phyloP scores from a whole-genome alignment of 306 rosid species.

The Inga laurina region DNA sequence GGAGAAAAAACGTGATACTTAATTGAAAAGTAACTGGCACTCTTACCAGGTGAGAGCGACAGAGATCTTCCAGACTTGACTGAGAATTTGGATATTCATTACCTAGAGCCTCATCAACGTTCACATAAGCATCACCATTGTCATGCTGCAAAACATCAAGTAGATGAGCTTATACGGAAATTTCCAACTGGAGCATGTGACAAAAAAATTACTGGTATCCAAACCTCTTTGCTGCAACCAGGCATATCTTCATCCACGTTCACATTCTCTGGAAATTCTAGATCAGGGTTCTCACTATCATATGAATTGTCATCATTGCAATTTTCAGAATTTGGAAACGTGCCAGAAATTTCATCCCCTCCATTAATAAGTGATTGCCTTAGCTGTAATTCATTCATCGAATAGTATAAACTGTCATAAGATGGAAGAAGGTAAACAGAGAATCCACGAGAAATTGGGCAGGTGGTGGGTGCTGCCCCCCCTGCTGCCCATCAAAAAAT shows the following conservation, averaged over 20 bases:
- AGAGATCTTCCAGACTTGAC: conserved; percentile 79
- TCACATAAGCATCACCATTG: conserved; percentile 40
- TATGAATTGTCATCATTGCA: conserved; percentile 53
- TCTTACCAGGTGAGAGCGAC: conserved; percentile 96
- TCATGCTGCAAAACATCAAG: conserved; percentile 54
- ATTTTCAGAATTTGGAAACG: conserved; percentile 44
- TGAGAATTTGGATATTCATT: conserved; percentile 57
- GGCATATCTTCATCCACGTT: conserved; percentile 63
- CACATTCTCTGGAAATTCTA: conserved; percentile 47
- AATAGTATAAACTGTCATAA: conserved; percentile 13
- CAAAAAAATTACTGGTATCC: conserved; percentile 32
- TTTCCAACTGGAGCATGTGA: conserved; percentile 14
- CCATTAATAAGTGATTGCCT: conserved; percentile 67
- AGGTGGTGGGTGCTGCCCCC: too few relatives aligned
- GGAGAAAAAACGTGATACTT: background rate
- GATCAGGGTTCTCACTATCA: conserved; percentile 54
- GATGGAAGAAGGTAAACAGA: conserved; percentile 1
- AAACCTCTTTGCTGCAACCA: conserved; percentile 54
- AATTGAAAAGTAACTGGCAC: background rate
- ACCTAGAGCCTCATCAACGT: conserved; percentile 49
- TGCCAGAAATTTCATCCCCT: conserved; percentile 46
- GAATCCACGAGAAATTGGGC: background rate
- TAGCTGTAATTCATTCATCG: conserved; percentile 58
- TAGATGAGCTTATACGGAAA: conserved; percentile 29
- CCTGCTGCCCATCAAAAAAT: too few relatives aligned